Evolutionary conservation across 2,329 filamentous ascomycete genomes (phyloP).

Genomic region (Emmonsia crescens): DNA sequence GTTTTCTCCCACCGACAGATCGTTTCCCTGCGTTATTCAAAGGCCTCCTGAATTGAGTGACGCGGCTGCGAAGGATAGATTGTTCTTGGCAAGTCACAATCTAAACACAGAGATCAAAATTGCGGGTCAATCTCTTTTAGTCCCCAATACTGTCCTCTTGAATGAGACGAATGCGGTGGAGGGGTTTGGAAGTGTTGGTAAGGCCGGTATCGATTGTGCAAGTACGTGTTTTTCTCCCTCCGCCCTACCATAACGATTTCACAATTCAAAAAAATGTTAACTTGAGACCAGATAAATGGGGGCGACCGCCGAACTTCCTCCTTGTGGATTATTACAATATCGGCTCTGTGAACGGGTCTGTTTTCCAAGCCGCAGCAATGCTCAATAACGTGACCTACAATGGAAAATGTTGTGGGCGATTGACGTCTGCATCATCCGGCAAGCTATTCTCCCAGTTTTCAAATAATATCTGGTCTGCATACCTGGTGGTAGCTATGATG

Average conservation of each 20-base stretch:
- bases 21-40: conserved; percentile 68
- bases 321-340: conserved; percentile 80
- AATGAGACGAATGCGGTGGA: conserved; percentile 60
- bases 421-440: not conserved
- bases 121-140: conserved; percentile 51
- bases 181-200: conserved; percentile 56
- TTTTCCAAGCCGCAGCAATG: conserved; percentile 61
- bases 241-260: conserved; percentile 11
- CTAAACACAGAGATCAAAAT: conserved; percentile 68
- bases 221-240: conserved; percentile 24
- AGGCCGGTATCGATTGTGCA: conserved; percentile 52
- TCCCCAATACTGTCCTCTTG: conserved; percentile 59
- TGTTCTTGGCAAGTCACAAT: conserved; percentile 88
- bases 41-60: conserved; percentile 57
- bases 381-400: conserved; percentile 65
- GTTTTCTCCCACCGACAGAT: conserved; percentile 59
- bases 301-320: conserved; percentile 61
- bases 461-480: not conserved
- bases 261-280: not conserved
- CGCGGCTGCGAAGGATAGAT: conserved; percentile 46
- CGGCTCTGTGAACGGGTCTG: conserved; percentile 57
- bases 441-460: not conserved
- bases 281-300: conserved; percentile 43
- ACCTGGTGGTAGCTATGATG: not conserved
- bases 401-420: conserved; percentile 28